phyloP scores from a whole-genome alignment of 2,329 filamentous ascomycete genomes.

The Thielaviopsis populi region DNA sequence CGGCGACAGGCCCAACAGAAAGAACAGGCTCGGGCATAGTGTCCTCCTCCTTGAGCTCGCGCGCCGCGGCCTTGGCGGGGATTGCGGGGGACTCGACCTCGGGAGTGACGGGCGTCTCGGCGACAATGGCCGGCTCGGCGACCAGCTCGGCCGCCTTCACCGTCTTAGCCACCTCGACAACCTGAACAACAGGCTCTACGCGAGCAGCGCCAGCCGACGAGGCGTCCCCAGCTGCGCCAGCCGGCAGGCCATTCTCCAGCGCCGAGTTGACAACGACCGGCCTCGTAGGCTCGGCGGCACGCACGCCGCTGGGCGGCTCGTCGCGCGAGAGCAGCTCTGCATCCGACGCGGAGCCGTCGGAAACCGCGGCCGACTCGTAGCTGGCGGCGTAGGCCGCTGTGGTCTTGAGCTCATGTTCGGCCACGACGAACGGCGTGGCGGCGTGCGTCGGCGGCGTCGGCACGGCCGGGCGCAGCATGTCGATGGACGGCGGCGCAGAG shows the following conservation, averaged over 20 bases:
- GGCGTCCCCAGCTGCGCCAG: neutral
- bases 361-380: neutral
- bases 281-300: neutral
- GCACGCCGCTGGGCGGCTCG: neutral
- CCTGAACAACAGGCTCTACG: neutral
- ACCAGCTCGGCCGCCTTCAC: neutral
- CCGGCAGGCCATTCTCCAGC: neutral
- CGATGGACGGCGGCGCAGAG: neutral
- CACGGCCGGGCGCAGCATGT: neutral
- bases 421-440: neutral
- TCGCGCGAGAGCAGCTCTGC: neutral
- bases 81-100: neutral
- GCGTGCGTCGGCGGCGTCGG: slow-evolving; percentile 8
- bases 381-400: neutral
- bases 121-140: neutral
- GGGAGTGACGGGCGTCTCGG: neutral
- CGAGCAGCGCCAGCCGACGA: neutral
- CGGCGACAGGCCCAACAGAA: neutral
- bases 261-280: neutral
- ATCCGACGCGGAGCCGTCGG: neutral
- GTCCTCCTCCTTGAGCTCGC: neutral
- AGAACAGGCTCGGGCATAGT: neutral
- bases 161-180: neutral
- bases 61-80: neutral
- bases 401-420: neutral